Conservation (phyloP, 169 alveolate species). For the Plasmodium coatneyi region DNA sequence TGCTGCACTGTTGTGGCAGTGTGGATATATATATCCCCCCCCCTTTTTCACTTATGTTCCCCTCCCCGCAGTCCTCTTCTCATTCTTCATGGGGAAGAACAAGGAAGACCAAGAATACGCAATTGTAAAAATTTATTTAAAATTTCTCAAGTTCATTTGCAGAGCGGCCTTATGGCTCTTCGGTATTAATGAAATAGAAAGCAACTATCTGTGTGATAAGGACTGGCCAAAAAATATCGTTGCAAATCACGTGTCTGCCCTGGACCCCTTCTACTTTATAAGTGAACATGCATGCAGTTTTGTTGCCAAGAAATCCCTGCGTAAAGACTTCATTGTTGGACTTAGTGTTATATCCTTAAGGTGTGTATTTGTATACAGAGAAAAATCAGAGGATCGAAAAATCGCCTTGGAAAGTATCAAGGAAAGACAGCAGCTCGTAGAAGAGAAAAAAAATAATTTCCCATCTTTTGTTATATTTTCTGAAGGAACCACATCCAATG, state of each 20-base stretch:
- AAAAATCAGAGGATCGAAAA: slow-evolving; percentile 65
- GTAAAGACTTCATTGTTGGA: slow-evolving; percentile 34
- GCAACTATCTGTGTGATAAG: slow-evolving; percentile 42
- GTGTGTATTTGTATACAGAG: slow-evolving; percentile 67
- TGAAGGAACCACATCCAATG: slow-evolving; percentile 71
- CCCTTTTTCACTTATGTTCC: background rate
- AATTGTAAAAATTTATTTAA: slow-evolving; percentile 18
- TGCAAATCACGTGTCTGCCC: slow-evolving; percentile 58
- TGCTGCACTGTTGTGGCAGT: background rate
- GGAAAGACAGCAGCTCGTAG: slow-evolving; percentile 35
- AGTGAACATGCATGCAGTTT: slow-evolving; percentile 71
- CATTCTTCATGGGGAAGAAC: background rate
- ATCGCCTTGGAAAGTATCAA: slow-evolving; percentile 36
- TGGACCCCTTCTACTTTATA: slow-evolving; percentile 66
- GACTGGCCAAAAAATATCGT: slow-evolving; percentile 74
- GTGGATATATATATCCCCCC: background rate
- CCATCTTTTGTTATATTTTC: slow-evolving; percentile 73
- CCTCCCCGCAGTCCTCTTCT: background rate
- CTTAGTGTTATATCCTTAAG: slow-evolving; percentile 37
- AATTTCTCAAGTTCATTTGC: slow-evolving; percentile 33
- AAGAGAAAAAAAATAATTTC: slow-evolving; percentile 21
- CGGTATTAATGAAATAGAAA: slow-evolving; percentile 42
- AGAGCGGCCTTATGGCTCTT: slow-evolving; percentile 32
- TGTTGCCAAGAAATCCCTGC: slow-evolving; percentile 69
- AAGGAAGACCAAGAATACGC: slow-evolving; percentile 2